Percentiles rank a stretch among this genome's conserved stretches.
These are phyloP conservation scores for Tylopilus felleus DNA, from an alignment of 768 basidiomycete species.

Conservation along the genomic window DNA sequence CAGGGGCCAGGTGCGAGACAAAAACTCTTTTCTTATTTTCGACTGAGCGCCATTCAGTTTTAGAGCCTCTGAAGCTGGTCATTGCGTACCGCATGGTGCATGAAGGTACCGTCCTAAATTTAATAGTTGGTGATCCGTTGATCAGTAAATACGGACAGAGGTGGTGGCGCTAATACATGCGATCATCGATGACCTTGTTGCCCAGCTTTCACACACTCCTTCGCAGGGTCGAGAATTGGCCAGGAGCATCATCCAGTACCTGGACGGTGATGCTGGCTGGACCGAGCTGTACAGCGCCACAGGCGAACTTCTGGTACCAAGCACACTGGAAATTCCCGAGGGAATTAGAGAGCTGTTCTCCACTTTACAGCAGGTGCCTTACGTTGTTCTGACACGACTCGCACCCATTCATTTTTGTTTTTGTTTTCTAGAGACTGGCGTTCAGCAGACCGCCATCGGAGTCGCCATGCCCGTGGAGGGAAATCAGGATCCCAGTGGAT, in stretches of 20 bases:
- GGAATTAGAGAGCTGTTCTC: conserved; percentile 24
- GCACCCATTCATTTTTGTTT: conserved; percentile 25
- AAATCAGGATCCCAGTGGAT: conserved; percentile 81
- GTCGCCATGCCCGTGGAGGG: conserved; percentile 53
- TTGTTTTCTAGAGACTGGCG: conserved; percentile 34
- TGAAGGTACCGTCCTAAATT: conserved; percentile 54
- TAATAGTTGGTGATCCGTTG: background rate
- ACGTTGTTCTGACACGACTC: conserved; percentile 15
- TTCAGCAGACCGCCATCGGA: conserved; percentile 39
- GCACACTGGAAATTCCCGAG: conserved; percentile 29
- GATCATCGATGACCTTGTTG: conserved; percentile 42
- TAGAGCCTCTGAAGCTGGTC: conserved; percentile 57
- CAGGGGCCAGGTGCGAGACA: conserved; percentile 52
- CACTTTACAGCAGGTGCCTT: conserved; percentile 33
- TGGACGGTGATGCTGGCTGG: conserved; percentile 66
- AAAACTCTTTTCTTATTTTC: conserved; percentile 2
- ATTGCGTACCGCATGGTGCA: conserved; percentile 78
- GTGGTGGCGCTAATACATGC: conserved; percentile 59
- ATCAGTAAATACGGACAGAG: conserved; percentile 43
- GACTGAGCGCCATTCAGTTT: conserved; percentile 40
- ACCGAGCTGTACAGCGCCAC: conserved; percentile 67
- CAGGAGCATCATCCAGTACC: conserved; percentile 49
- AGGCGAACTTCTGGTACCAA: conserved; percentile 63
- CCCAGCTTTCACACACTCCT: conserved; percentile 32
- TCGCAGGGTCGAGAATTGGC: conserved; percentile 43